phyloP scores from a whole-genome alignment of 345 rosid genomes.

The Cochlearia excelsa region DNA sequence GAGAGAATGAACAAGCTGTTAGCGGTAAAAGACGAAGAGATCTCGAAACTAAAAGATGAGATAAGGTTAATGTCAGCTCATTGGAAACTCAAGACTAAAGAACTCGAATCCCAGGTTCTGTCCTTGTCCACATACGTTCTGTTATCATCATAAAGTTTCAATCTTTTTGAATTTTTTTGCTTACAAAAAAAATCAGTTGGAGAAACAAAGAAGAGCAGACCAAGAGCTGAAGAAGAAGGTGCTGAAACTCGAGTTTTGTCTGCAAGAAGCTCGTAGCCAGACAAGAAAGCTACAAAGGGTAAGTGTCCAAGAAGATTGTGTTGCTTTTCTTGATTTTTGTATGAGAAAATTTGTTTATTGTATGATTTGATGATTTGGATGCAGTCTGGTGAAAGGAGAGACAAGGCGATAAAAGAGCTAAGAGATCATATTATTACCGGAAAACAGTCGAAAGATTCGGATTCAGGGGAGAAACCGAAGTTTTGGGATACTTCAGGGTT shows the following conservation, averaged over 20 bases:
- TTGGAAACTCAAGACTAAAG: conserved; percentile 77
- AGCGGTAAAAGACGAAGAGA: conserved; percentile 58
- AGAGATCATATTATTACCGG: conserved; percentile 52
- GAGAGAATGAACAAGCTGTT: conserved; percentile 56
- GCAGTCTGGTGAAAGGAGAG: conserved; percentile 84
- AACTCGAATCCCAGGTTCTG: conserved; percentile 70
- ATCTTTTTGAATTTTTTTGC: not conserved
- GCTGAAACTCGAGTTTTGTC: conserved; percentile 36
- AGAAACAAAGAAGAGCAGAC: conserved; percentile 34
- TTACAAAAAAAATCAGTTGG: conserved; percentile 9
- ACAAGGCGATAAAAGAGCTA: conserved; percentile 69
- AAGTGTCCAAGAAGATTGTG: not conserved
- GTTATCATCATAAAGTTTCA: not conserved
- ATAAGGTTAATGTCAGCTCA: conserved; percentile 67
- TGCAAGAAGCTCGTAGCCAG: conserved; percentile 50
- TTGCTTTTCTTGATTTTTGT: conserved; percentile 6
- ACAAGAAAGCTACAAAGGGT: conserved; percentile 74
- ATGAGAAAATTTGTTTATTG: conserved; percentile 12
- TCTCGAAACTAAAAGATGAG: conserved; percentile 66
- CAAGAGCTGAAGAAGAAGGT: conserved; percentile 38
- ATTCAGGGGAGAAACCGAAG: conserved; percentile 44
- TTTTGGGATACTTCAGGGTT: conserved; percentile 86
- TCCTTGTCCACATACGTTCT: too few relatives aligned
- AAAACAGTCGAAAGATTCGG: conserved; percentile 39
- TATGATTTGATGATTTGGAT: not conserved